Evolutionary conservation across 2,329 filamentous ascomycete genomes (phyloP).

Genomic region (Ophiostoma australiae): DNA sequence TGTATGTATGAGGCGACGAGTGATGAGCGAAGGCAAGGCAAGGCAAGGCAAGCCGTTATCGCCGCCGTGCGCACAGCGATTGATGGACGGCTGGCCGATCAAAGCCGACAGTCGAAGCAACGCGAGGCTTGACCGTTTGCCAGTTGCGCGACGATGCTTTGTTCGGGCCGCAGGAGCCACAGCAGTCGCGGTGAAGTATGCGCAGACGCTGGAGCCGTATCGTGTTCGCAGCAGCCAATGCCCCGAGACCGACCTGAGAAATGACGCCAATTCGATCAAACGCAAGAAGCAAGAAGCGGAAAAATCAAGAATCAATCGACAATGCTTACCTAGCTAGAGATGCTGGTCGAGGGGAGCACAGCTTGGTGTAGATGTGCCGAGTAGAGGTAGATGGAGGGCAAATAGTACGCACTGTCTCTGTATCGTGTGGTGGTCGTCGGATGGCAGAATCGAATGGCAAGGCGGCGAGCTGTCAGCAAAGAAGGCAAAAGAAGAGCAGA

Average conservation of each 20-base stretch:
- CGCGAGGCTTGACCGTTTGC: not conserved
- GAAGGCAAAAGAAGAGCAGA: conserved; percentile 16
- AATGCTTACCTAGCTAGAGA: not conserved
- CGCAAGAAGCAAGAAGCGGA: not conserved
- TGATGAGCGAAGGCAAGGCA: not conserved
- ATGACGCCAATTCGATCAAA: not conserved
- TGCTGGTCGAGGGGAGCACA: not conserved
- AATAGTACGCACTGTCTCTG: not conserved
- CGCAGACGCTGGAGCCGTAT: too few species aligned
- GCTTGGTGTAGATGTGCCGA: not conserved
- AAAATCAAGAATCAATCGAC: not conserved
- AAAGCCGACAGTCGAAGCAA: not conserved
- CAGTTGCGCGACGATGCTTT: not conserved
- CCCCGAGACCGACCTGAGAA: not conserved
- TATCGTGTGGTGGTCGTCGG: not conserved
- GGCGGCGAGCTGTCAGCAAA: conserved; percentile 1
- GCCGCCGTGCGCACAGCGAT: not conserved
- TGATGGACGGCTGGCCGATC: not conserved
- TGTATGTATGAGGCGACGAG: not conserved
- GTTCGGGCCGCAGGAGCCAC: too few species aligned
- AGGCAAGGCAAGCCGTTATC: not conserved
- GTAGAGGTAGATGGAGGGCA: not conserved
- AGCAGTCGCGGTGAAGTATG: not conserved
- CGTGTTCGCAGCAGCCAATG: not conserved
- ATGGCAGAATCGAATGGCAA: not conserved